Conservation (phyloP, 2,329 filamentous ascomycete species). For the Blastomyces parvus region DNA sequence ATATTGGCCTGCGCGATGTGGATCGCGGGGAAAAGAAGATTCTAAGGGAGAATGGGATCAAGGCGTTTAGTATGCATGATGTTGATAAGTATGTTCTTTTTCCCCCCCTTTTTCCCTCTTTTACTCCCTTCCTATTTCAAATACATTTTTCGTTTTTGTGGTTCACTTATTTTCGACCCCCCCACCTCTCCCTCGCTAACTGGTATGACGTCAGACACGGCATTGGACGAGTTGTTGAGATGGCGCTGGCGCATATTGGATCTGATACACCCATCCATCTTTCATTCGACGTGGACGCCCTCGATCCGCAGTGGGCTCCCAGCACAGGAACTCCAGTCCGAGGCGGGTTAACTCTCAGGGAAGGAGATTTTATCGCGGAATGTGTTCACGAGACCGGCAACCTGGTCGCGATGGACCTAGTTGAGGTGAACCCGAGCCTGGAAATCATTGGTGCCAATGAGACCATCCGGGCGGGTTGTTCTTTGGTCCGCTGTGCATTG, state of each 20-base stretch:
- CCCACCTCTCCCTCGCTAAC: constrained; percentile 4
- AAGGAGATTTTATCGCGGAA: constrained; percentile 96
- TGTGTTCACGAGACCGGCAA: constrained; percentile 70
- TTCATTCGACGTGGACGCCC: constrained; percentile 91
- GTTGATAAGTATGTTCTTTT: constrained; percentile 63
- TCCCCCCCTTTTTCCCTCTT: too few species aligned
- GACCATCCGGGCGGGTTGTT: constrained; percentile 84
- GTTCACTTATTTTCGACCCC: not conserved
- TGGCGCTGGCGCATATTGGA: constrained; percentile 95
- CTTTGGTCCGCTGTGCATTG: constrained; percentile 79
- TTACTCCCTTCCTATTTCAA: not conserved
- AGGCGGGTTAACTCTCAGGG: constrained; percentile 82
- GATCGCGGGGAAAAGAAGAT: constrained; percentile 92
- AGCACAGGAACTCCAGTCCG: constrained; percentile 92
- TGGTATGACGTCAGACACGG: constrained; percentile 53
- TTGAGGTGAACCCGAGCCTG: constrained; percentile 69
- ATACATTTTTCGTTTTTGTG: not conserved
- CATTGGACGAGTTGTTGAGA: constrained; percentile 92
- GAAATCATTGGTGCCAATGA: constrained; percentile 64
- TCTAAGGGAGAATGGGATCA: constrained; percentile 77
- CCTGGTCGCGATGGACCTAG: constrained; percentile 69
- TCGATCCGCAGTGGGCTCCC: constrained; percentile 93
- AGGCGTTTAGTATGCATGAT: constrained; percentile 97
- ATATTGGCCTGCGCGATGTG: constrained; percentile 90
- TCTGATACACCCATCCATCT: constrained; percentile 92